Evolutionary conservation across 2,329 filamentous ascomycete genomes (phyloP).

Genomic region (Scleromitrula shiraiana): DNA sequence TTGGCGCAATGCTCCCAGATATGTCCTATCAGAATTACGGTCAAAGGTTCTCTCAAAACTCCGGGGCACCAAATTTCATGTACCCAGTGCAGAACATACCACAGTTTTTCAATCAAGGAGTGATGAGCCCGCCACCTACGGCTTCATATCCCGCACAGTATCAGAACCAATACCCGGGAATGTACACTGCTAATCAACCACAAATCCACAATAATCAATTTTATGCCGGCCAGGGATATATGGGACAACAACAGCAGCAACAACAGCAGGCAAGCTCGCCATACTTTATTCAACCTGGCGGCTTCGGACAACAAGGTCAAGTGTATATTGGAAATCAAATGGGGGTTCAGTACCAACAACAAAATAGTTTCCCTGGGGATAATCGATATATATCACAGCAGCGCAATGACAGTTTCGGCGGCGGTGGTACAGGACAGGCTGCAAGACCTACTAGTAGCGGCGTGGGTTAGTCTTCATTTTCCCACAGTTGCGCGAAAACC

Average conservation of each 20-base stretch:
- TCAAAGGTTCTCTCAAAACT: slow-evolving; percentile 17
- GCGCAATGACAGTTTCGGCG: slow-evolving; percentile 13
- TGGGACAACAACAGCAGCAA: slow-evolving; percentile 13
- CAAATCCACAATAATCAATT: slow-evolving; percentile 18
- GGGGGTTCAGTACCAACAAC: slow-evolving; percentile 15
- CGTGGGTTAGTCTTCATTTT: slow-evolving; percentile 23
- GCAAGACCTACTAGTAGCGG: slow-evolving; percentile 16
- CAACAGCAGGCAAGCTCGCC: slow-evolving; percentile 15
- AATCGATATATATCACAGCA: slow-evolving; percentile 12
- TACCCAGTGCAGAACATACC: slow-evolving; percentile 21
- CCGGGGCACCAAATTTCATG: slow-evolving; percentile 13
- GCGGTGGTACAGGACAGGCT: slow-evolving; percentile 4
- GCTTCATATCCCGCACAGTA: slow-evolving; percentile 22
- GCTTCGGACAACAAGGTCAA: slow-evolving; percentile 21
- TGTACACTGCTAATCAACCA: slow-evolving; percentile 19
- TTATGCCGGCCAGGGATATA: slow-evolving; percentile 21
- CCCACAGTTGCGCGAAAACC: background rate
- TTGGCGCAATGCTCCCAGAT: slow-evolving; percentile 23
- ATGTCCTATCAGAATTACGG: slow-evolving; percentile 20
- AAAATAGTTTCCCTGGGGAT: slow-evolving; percentile 18
- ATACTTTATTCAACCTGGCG: slow-evolving; percentile 21
- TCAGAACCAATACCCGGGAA: slow-evolving; percentile 21
- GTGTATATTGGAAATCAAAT: slow-evolving; percentile 15
- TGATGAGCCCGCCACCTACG: slow-evolving; percentile 13
- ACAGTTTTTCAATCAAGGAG: slow-evolving; percentile 16